These are phyloP conservation scores for Stenocarpella maydis DNA, from an alignment of 2,329 filamentous ascomycete genomes.

Conservation along the genomic window DNA sequence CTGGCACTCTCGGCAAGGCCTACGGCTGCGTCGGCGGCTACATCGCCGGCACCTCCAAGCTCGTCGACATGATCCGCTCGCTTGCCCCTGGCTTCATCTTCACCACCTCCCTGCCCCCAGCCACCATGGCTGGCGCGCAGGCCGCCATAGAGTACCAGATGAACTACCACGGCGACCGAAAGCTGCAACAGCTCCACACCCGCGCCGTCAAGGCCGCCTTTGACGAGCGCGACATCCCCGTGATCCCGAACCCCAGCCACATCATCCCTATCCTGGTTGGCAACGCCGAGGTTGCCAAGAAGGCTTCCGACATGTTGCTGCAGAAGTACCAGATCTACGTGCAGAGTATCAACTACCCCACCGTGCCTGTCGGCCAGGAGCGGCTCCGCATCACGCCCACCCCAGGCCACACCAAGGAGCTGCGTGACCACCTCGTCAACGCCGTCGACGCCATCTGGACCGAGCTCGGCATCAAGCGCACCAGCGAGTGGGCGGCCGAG, in stretches of 20 bases:
- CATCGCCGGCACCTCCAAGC: slow-evolving; percentile 85
- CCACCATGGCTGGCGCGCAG: slow-evolving; percentile 94
- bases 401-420: slow-evolving; percentile 85
- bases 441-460: slow-evolving; percentile 90
- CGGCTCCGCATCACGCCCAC: slow-evolving; percentile 95
- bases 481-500: slow-evolving; percentile 87
- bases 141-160: slow-evolving; percentile 95
- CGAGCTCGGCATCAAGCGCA: slow-evolving; percentile 89
- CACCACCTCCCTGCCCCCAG: slow-evolving; percentile 93
- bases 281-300: slow-evolving; percentile 90
- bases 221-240: slow-evolving; percentile 82
- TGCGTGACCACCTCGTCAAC: slow-evolving; percentile 83
- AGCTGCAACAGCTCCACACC: slow-evolving; percentile 95
- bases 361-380: slow-evolving; percentile 97
- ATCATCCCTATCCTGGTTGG: slow-evolving; percentile 95
- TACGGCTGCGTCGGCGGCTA: slow-evolving; percentile 98
- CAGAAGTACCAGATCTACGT: slow-evolving; percentile 94
- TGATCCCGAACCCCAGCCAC: slow-evolving; percentile 97
- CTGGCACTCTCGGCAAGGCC: slow-evolving; percentile 94
- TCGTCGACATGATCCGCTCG: slow-evolving; percentile 93
- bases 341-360: slow-evolving; percentile 98
- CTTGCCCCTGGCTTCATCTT: slow-evolving; percentile 98
- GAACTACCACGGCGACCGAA: slow-evolving; percentile 82
- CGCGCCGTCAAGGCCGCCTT: slow-evolving; percentile 91
- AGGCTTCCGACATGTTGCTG: slow-evolving; percentile 90